Base-by-base conservation (phyloP, 164 flowering plant species). In the Kingdonia uniflora region DNA sequence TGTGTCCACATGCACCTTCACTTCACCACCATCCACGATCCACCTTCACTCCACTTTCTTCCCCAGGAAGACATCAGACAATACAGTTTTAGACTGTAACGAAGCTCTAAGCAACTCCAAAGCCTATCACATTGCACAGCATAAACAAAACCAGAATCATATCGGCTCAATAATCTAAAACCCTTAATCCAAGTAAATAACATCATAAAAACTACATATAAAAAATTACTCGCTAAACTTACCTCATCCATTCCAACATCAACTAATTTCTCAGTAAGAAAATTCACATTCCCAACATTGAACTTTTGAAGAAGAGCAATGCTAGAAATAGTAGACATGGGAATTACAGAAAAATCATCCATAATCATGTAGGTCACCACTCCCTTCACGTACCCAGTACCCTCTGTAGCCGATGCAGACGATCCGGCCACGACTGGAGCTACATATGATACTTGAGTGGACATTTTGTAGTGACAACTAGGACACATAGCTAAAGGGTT, bases 301-400 rank as follows among this genome's bases (percentile, higher is more conserved):
- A 65, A 59, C 55, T 52, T 59, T 44, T 64, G 69, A 0, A 72
- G 60, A 10, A 76, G 45, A 39, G 75, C 19, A 17, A 74, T 55
- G 43, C 59, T 43, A 0, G 76, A 67, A 5, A 67, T 61, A 17
- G 71, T 64, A 0, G 80, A 78, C 74, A 77, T 63, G 2, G 80
- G 81, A 14, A 25, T 59, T 19, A 79, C 74, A 13, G 2, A 66
- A 20, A 77, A 48, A 51, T 74, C 65, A 69, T 80, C 82, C 71
- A 56, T 68, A 6, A 75, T 64, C 69, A 69, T 72, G 47, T 76
- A 81, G 0, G 75, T 68, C 19, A 68, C 74, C 37, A 66, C 49
- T 1, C 63, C 77, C 40, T 66, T 69, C 52, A 74, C 80, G 56
- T 71, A 3, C 78, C 76, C 14, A 49, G 64, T n/a, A 6, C 39